phyloP scores from a whole-genome alignment of 441 rosid species.

The Eruca vesicaria region DNA sequence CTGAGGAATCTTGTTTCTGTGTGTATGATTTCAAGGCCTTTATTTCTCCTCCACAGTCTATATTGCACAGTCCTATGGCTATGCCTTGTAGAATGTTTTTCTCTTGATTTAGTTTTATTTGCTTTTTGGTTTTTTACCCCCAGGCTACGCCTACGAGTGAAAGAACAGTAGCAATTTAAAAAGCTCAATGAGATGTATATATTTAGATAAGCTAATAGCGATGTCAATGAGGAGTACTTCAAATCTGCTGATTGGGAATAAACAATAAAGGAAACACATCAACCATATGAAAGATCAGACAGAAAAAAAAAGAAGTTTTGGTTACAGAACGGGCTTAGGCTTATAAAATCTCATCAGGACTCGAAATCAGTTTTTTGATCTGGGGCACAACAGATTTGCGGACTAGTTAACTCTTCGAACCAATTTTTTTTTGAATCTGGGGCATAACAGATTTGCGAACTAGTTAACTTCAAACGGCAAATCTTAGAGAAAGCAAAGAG shows the following conservation, averaged over 20 bases:
- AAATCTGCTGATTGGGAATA: not conserved
- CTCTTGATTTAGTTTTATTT: not conserved
- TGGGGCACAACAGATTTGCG: too few species aligned
- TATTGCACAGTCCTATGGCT: conserved; percentile 18
- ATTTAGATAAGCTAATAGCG: not conserved
- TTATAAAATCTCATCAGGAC: too few species aligned
- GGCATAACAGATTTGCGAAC: too few species aligned
- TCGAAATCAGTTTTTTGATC: too few species aligned
- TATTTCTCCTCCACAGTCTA: conserved; percentile 17
- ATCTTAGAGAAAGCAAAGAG: too few species aligned
- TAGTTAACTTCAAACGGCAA: too few species aligned
- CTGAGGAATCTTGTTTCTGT: conserved; percentile 25
- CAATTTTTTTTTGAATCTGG: too few species aligned
- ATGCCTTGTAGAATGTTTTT: conserved; percentile 22
- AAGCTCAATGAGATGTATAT: not conserved
- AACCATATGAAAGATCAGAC: not conserved
- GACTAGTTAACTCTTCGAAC: too few species aligned
- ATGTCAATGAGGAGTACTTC: not conserved
- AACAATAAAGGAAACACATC: not conserved
- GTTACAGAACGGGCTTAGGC: too few species aligned
- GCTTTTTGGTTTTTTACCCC: not conserved
- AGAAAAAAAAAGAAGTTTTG: not conserved
- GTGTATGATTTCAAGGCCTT: conserved; percentile 11
- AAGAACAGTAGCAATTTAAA: not conserved
- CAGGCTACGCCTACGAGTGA: not conserved